Percentiles rank a stretch among this genome's conserved stretches.
Evolutionary conservation across 2,329 filamentous ascomycete species (phyloP).

Genomic region (Graphiopsis chlorocephala): DNA sequence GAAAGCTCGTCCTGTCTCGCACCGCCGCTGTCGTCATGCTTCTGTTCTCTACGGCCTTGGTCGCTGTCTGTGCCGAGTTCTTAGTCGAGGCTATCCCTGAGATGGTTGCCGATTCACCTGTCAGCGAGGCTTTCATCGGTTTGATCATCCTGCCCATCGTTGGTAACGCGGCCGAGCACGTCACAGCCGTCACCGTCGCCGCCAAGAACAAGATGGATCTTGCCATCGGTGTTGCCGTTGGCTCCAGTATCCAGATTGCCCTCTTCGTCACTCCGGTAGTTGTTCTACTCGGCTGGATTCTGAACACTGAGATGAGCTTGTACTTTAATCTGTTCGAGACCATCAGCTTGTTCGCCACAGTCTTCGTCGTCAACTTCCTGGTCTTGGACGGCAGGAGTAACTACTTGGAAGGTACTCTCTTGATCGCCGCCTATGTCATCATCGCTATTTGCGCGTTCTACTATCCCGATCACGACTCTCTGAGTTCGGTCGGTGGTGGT

Average conservation of each 20-base stretch:
- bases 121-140: conserved; percentile 74
- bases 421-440: conserved; percentile 76
- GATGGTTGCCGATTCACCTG: conserved; percentile 56
- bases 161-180: conserved; percentile 80
- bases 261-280: conserved; percentile 75
- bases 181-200: conserved; percentile 75
- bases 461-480: conserved; percentile 44
- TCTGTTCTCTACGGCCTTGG: conserved; percentile 53
- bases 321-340: conserved; percentile 63
- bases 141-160: conserved; percentile 78
- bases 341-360: conserved; percentile 75
- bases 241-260: conserved; percentile 76
- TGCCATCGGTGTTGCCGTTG: conserved; percentile 75
- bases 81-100: conserved; percentile 71
- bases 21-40: conserved; percentile 57
- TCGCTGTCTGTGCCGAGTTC: conserved; percentile 67
- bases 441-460: conserved; percentile 61
- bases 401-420: conserved; percentile 73
- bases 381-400: conserved; percentile 81
- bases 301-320: conserved; percentile 63
- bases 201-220: conserved; percentile 84
- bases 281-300: conserved; percentile 75
- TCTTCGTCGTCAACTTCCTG: conserved; percentile 81
- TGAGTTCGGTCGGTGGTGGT: conserved; percentile 44
- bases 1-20: conserved; percentile 51